Percentiles rank a stretch among this genome's conserved stretches.
Evolutionary conservation across 352 stramenopile genomes (phyloP).

Genomic region (Albugo laibachii): DNA sequence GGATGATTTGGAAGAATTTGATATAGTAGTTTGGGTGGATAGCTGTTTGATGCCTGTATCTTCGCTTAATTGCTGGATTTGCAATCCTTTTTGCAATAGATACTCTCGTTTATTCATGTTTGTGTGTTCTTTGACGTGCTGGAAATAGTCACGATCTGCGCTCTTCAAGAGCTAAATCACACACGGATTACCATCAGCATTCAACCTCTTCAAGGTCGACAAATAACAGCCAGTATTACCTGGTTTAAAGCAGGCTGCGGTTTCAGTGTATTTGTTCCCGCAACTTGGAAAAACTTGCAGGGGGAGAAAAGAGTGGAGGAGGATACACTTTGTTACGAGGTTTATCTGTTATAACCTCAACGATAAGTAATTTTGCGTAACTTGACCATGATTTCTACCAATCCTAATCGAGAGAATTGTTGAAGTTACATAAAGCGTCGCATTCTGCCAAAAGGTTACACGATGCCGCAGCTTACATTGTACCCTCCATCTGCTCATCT

Average conservation of each 20-base stretch:
- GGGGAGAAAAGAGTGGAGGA: too few relatives aligned
- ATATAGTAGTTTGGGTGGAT: background rate
- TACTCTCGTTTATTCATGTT: conserved; percentile 74
- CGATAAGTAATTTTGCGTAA: background rate
- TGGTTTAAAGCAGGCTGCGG: too few relatives aligned
- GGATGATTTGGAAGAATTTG: conserved; percentile 18
- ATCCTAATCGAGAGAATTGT: too few relatives aligned
- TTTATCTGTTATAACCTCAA: conserved; percentile 6
- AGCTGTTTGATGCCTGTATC: conserved; percentile 14
- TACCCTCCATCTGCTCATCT: conserved; percentile 40
- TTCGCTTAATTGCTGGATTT: conserved; percentile 56
- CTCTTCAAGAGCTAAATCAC: too few relatives aligned
- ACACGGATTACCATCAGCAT: too few relatives aligned
- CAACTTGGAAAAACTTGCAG: too few relatives aligned
- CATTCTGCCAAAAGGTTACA: background rate
- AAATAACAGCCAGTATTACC: too few relatives aligned
- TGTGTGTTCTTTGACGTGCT: too few relatives aligned
- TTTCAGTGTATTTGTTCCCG: too few relatives aligned
- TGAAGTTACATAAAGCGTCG: background rate
- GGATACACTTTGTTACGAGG: background rate
- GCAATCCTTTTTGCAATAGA: conserved; percentile 56
- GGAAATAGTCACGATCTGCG: too few relatives aligned
- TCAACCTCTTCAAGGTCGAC: too few relatives aligned
- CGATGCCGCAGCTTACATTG: conserved; percentile 12
- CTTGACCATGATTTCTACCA: conserved; percentile 13